These are phyloP conservation scores for Coelastrella sp. DNA, from an alignment of 139 green algal species.

Conservation along the genomic window DNA sequence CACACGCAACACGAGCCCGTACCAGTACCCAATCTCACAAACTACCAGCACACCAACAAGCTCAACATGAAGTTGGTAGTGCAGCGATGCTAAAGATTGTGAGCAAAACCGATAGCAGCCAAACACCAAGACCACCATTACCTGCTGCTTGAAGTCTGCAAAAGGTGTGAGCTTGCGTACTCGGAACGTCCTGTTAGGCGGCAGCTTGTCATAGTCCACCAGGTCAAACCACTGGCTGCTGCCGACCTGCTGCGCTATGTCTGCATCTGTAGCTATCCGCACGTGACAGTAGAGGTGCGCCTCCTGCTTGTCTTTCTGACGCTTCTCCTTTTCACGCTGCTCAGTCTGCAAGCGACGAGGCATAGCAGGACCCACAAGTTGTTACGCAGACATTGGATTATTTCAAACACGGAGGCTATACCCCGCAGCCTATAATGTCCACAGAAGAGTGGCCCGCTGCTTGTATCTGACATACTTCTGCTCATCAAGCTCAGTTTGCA, in stretches of 20 bases:
- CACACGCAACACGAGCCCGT: not conserved
- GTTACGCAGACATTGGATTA: too few species aligned
- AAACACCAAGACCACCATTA: not conserved
- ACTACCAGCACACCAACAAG: too few species aligned
- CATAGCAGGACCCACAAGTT: not conserved
- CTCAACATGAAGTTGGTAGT: too few species aligned
- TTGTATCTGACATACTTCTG: too few species aligned
- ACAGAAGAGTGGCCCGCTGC: too few species aligned
- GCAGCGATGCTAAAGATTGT: too few species aligned
- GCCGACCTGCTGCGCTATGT: slow-evolving; percentile 70
- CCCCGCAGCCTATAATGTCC: too few species aligned
- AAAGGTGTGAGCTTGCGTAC: slow-evolving; percentile 89
- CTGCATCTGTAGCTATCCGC: slow-evolving; percentile 67
- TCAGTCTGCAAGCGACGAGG: slow-evolving; percentile 66
- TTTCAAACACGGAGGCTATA: too few species aligned
- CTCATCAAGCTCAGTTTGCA: too few species aligned
- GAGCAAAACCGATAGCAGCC: too few species aligned
- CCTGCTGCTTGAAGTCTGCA: slow-evolving; percentile 77
- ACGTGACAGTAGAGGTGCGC: slow-evolving; percentile 94
- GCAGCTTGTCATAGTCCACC: slow-evolving; percentile 87
- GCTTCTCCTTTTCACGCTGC: slow-evolving; percentile 78
- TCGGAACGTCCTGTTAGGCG: slow-evolving; percentile 71
- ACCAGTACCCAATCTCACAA: not conserved
- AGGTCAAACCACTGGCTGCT: slow-evolving; percentile 87
- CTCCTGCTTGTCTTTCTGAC: slow-evolving; percentile 81